Base-by-base conservation (phyloP, 1,284 basidiomycete species). In the Ceratobasidium sp. region DNA sequence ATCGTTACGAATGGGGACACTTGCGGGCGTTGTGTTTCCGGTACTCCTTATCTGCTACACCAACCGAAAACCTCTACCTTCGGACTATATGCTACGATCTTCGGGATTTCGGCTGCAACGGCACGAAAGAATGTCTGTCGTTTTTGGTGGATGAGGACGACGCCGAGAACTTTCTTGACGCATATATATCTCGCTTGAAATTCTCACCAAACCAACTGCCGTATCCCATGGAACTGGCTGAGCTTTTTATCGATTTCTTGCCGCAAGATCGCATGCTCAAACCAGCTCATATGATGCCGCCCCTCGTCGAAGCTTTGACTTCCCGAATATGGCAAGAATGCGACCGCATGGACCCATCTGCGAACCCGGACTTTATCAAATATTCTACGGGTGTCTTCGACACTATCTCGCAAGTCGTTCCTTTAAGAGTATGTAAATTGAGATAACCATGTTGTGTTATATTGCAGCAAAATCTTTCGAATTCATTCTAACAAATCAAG, bases 321-420 rank as follows among this genome's bases (percentile, higher is more conserved):
- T 42, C n/a, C 39, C 15, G 64, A 26, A 49, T 67, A 67, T 67
- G 64, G 64, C 13, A 42, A n/a, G 64, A 6, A 51, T 42, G 33
- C n/a, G 18, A 10, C n/a, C 1, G 49, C 3, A 26, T 2, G 0
- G 64, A 28, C 40, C 15, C 15, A 26, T 44, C 46, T 6, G 18
- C n/a, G 64, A 5, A n/a, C n/a, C 12, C n/a, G n/a, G 64, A 44
- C 42, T 42, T 67, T 18, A 26, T 28, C 12, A 10, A 10, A 7
- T 44, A 44, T 28, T 51, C 20, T n/a, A 49, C 26, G n/a, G 46
- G 40, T 7, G 64, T 67, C 7, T 67, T 67, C n/a, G 1, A 67
- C 13, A 15, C 23, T 23, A 40, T 15, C 42, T 20, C 15, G 64
- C 49, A 28, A 26, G 64, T 49, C 15, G 7, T 15, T 28, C 12